Base-by-base conservation (phyloP, 306 rosid genomes). In the Sphenostylis stenocarpa region DNA sequence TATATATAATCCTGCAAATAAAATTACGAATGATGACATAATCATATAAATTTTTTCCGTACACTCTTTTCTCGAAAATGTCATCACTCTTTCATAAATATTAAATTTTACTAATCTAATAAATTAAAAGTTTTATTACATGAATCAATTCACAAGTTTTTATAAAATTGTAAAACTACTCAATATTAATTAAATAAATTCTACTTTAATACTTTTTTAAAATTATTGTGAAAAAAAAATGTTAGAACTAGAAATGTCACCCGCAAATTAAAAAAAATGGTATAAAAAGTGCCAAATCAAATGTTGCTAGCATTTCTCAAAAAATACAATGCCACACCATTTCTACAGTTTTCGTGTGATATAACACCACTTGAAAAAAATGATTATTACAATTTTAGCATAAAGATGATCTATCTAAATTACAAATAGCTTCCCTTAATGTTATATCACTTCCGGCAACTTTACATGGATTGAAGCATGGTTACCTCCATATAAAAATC, bases 381-480 rank as follows among this genome's bases (percentile, higher is more conserved):
- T 3, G 43, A 76, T 73, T 47, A 67, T 39, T 76, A 70, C 58
- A 61, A 73, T 66, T 84, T 80, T 64, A 72, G 73, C 76, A 88
- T 70, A 81, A 5, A 23, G 64, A 73, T 69, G 69, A 76, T 60
- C 80, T 72, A 70, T 78, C 85, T 84, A 85, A 56, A 80, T 66
- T 81, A 87, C 84, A 84, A 84, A 80, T 52, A 77, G 61, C 81
- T 71, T 76, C 80, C 74, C 76, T 70, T 58, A 66, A 79, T 49
- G 72, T 67, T 55, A 72, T 77, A 51, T 67, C 81, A 80, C 69
- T 78, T 85, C 79, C 82, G 79, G 76, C 76, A 52, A 76, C 91
- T 94, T 89, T 86, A 89, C 90, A 86, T 61, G 56, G 85, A 78
- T 72, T 31, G 64, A 82, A 69, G 70, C 87, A 68, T 76, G 81